Base-by-base conservation (phyloP, 495 filamentous ascomycete species). In the Cairneyella variabilis region DNA sequence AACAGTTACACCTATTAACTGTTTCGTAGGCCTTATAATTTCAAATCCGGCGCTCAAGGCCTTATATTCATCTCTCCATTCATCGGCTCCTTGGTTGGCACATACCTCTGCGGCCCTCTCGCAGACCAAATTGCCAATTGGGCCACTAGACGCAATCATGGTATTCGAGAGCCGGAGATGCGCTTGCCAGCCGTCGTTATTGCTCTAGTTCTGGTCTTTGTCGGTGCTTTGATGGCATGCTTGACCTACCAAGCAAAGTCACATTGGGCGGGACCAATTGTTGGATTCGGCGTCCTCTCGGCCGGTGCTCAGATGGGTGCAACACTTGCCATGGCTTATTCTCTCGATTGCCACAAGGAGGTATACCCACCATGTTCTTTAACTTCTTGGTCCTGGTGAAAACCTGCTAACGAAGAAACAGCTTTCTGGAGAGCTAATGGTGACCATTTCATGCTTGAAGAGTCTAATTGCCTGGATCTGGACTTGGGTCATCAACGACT, bases 151-250 rank as follows among this genome's bases (percentile, higher is more conserved):
- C 68, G 70, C 48, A 87, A 88, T 58, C 52, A 67, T 17, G 83
- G 83, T 11, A 81, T 87, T 60, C 76, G 83, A 44, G 84, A 88
- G 66, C 82, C 83, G 0, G 84, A 88, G 62, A 87, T 88, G 84
- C 70, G 83, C 18, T 64, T 87, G 23, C 77, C 76, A 4, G 73
- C 81, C 0, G 76, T 85, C 69, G 72, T 21, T 2, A 37, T 54
- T 2, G 44, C 53, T 12, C 16, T 48, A 6, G 38, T 40, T 9
- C 28, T 50, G n/a, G 44, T 45, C 2, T 50, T 44, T 26, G 3
- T 23, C 12, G 53, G 44, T 21, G 36, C 38, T 3, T 12, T 48
- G 2, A 42, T 49, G 3, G 34, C 44, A 21, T 12, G 18, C 12
- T 42, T 48, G 22, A 43, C 34, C 11, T 48, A 41, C 36, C 36